Evolutionary conservation across 805 yeast species (phyloP).

Genomic region (Monosporozyma servazzii): DNA sequence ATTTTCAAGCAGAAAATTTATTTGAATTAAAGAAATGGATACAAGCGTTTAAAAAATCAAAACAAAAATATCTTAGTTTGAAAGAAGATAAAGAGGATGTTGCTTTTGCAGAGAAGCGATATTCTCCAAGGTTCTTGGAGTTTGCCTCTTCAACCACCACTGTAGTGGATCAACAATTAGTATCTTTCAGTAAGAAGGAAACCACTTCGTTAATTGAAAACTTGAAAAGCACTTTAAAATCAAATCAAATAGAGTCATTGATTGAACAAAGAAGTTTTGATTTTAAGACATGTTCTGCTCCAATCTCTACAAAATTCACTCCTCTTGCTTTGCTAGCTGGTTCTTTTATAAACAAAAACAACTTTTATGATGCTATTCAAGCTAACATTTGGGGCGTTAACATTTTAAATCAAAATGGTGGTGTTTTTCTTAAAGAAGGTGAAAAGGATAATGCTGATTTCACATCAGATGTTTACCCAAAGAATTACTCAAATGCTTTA

Average conservation of each 20-base stretch:
- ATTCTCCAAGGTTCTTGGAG: conserved; percentile 57
- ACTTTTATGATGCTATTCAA: conserved; percentile 42
- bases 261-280: conserved; percentile 11
- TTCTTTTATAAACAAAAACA: conserved; percentile 2
- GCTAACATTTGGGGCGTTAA: conserved; percentile 65
- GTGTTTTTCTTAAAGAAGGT: conserved; percentile 3
- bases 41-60: conserved; percentile 52
- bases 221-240: conserved; percentile 15
- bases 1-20: conserved; percentile 70
- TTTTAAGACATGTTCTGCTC: conserved; percentile 41
- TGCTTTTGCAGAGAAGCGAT: conserved; percentile 48
- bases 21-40: conserved; percentile 65
- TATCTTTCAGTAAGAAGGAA: conserved; percentile 6
- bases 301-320: conserved; percentile 62
- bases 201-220: conserved; percentile 19
- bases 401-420: conserved; percentile 6
- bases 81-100: conserved; percentile 16
- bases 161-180: conserved; percentile 33
- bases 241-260: conserved; percentile 15
- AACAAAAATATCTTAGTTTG: conserved; percentile 36
- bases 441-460: neutral
- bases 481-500: conserved; percentile 48
- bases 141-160: conserved; percentile 57
- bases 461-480: conserved; percentile 40
- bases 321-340: conserved; percentile 56